These are phyloP conservation scores for Cenchrus fungigraminus DNA, from an alignment of 176 grass and related monocot genomes.

Conservation along the genomic window DNA sequence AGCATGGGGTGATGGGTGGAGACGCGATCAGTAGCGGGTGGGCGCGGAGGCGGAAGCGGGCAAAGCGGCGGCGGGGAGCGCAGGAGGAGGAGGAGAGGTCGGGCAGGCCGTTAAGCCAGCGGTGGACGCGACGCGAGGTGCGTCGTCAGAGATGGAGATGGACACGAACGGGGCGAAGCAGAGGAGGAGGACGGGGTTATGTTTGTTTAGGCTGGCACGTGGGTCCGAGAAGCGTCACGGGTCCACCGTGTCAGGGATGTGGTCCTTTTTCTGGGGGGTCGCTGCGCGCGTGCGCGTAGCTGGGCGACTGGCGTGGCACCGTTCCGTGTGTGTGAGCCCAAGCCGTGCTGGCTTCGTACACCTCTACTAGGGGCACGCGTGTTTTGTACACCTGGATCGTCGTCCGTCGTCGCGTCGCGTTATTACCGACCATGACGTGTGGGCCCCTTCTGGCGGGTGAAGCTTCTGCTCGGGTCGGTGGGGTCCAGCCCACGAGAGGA, in stretches of 20 bases:
- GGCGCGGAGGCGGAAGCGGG: background rate
- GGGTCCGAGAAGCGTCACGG: rapidly evolving
- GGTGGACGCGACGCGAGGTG: background rate
- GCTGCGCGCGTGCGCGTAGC: slow-evolving; percentile 33
- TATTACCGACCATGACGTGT: background rate
- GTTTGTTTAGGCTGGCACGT: background rate
- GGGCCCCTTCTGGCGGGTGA: background rate
- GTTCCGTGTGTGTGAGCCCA: background rate
- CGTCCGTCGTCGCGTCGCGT: background rate
- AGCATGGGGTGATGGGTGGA: slow-evolving; percentile 38
- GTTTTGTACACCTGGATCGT: background rate
- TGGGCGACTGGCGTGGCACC: background rate
- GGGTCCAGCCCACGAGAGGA: background rate
- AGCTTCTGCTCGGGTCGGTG: background rate
- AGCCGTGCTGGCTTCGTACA: background rate
- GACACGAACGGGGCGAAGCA: no score
- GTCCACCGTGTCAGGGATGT: background rate
- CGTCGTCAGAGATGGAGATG: background rate
- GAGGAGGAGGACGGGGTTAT: no score
- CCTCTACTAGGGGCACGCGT: background rate
- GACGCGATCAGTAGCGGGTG: background rate
- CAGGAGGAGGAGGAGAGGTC: slow-evolving; percentile 4
- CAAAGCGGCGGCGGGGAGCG: background rate
- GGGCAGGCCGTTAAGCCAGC: slow-evolving; percentile 39
- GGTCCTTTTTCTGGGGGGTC: background rate